Evolutionary conservation across 2,329 filamentous ascomycete genomes (phyloP).

Genomic region (Mariannaea elegans): DNA sequence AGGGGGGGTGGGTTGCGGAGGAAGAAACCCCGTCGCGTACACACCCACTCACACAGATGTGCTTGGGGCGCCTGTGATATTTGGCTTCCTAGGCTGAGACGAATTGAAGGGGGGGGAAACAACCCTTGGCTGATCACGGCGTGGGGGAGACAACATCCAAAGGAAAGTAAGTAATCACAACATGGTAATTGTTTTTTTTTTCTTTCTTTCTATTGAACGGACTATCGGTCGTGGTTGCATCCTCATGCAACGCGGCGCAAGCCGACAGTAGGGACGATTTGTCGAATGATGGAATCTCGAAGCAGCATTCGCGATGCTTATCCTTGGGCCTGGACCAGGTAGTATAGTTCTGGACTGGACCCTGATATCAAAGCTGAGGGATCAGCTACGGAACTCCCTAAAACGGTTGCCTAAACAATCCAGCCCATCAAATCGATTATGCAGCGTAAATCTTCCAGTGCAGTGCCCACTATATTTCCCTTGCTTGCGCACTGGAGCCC

Average conservation of each 20-base stretch:
- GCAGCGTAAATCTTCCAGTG: background rate
- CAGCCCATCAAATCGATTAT: background rate
- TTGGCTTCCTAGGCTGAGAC: slow-evolving; percentile 13
- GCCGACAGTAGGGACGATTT: too few species aligned
- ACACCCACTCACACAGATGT: background rate
- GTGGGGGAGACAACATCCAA: slow-evolving; percentile 19
- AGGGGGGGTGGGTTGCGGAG: background rate
- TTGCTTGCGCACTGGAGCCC: background rate
- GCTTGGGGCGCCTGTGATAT: background rate
- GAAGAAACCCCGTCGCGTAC: background rate
- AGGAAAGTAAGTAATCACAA: background rate
- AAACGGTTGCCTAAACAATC: background rate
- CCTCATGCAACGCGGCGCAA: too few species aligned
- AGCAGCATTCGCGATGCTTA: too few species aligned
- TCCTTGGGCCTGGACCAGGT: too few species aligned
- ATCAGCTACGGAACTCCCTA: background rate
- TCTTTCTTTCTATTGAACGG: too few species aligned
- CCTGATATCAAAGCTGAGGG: too few species aligned
- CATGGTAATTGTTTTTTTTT: background rate
- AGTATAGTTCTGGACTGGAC: too few species aligned
- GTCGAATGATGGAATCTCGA: too few species aligned
- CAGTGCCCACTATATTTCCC: too few species aligned
- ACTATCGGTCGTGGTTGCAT: too few species aligned
- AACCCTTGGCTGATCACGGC: background rate
- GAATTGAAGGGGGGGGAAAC: slow-evolving; percentile 8